These are phyloP conservation scores for Colletotrichum sp. DNA, from an alignment of 2,329 filamentous ascomycete species.

Conservation along the genomic window DNA sequence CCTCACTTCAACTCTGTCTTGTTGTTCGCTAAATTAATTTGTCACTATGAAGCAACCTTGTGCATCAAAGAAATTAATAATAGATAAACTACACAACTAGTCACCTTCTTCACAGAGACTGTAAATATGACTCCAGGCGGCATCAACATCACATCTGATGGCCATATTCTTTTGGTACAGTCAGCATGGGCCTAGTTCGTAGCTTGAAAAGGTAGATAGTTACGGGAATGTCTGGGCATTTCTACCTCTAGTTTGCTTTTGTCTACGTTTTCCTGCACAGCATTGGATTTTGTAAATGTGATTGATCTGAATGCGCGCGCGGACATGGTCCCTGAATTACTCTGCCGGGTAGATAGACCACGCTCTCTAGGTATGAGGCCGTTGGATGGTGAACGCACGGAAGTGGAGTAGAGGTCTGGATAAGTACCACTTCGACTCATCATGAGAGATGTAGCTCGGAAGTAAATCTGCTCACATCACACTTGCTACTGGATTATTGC, in stretches of 20 bases:
- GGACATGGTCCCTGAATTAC: neutral
- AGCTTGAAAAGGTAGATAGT: neutral
- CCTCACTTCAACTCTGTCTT: accelerated
- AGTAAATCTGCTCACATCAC: neutral
- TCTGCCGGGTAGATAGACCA: neutral
- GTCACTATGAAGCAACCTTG: neutral
- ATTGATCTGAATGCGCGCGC: neutral
- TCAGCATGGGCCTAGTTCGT: neutral
- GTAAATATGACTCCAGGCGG: neutral
- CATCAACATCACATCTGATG: neutral
- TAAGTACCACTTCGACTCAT: neutral
- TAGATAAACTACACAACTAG: neutral
- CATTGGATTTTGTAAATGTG: neutral
- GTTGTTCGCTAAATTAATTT: neutral
- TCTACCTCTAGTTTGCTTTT: accelerated
- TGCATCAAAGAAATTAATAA: accelerated
- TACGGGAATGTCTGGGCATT: neutral
- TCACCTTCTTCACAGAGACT: accelerated
- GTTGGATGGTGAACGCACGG: neutral
- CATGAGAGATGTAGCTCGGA: neutral
- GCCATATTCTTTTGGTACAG: neutral
- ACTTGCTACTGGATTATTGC: neutral
- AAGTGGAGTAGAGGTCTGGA: neutral
- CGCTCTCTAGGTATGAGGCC: neutral
- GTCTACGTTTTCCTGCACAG: neutral